Evolutionary conservation across 108 stramenopile genomes (phyloP), one percentile per base, ranked within the genome.

Genomic region (Fistulifera solaris): DNA sequence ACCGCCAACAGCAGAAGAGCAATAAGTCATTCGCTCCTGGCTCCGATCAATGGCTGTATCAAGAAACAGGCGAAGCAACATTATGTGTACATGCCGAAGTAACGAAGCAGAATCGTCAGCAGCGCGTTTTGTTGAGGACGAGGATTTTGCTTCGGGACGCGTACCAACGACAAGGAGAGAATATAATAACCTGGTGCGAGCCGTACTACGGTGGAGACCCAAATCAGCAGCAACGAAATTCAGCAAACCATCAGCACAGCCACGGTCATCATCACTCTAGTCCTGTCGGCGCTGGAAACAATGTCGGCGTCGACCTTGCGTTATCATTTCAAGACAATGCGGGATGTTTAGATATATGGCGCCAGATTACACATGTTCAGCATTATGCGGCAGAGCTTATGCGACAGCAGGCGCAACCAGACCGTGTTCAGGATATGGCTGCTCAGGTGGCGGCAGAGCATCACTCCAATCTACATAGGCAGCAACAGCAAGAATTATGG

Each of bases 141-240:
- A 59, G 80, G 40, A 83, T 93, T 22, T 67, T 93, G 48, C 53
- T 93, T 18, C 61, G 83, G 13, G 85, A 84, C 42, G 81, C 83
- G 10, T 93, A 93, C 66, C 90, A 88, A 66, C 70, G 90, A 25
- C 90, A 93, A 57, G 90, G 90, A 31, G 87, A 87, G 22, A 88
- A 93, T 60, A 93, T 93, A 48, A 88, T 93, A 58, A 93, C 90
- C 13, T 93, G 90, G 90, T 87, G 85, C 59, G 90, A 93, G 59
- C 87, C 90, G 14, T 85, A 71, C 58, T 65, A 59, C 31, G 31
- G 31, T 6, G 31, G 31, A 35, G 31, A 35, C 31, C 6, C 31
- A 35, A 35, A 35, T 35, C 55, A 38, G n/a, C 51, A 52, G 25
- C 38, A 18, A 15, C 35, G 5, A 19, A 54, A 10, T 0, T 7